phyloP scores from a whole-genome alignment of 805 yeast genomes.

The Blastobotrys mokoenaii region DNA sequence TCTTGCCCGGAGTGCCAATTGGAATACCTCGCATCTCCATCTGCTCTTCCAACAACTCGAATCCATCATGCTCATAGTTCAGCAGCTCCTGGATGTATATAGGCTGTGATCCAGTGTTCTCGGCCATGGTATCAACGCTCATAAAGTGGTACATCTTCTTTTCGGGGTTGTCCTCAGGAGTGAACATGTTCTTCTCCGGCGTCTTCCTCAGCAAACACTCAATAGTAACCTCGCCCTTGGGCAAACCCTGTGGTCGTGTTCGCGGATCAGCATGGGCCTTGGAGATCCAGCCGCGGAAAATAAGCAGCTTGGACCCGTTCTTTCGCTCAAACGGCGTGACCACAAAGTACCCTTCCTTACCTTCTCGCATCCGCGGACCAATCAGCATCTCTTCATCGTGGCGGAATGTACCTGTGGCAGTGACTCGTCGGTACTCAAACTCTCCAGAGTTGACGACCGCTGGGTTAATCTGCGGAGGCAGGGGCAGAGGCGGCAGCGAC shows the following conservation, averaged over 20 bases:
- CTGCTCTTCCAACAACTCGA: slow-evolving; percentile 37
- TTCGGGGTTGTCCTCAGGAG: slow-evolving; percentile 61
- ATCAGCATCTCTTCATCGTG: slow-evolving; percentile 83
- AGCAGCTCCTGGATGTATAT: slow-evolving; percentile 63
- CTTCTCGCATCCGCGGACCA: slow-evolving; percentile 78
- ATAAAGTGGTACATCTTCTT: slow-evolving; percentile 67
- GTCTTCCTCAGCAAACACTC: slow-evolving; percentile 68
- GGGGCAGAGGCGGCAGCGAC: slow-evolving; percentile 59
- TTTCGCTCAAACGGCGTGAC: slow-evolving; percentile 76
- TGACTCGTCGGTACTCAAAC: slow-evolving; percentile 75
- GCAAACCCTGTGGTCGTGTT: slow-evolving; percentile 54
- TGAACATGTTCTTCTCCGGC: slow-evolving; percentile 54
- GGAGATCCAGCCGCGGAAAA: slow-evolving; percentile 89
- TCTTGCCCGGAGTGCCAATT: slow-evolving; percentile 70
- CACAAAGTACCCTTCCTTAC: slow-evolving; percentile 65
- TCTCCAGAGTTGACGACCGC: slow-evolving; percentile 46
- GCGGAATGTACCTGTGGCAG: slow-evolving; percentile 68
- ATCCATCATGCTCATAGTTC: slow-evolving; percentile 36
- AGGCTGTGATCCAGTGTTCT: slow-evolving; percentile 56
- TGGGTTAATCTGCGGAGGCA: slow-evolving; percentile 53
- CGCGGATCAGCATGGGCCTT: slow-evolving; percentile 51
- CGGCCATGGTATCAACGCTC: slow-evolving; percentile 76
- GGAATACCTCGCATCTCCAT: slow-evolving; percentile 82
- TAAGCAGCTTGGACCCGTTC: slow-evolving; percentile 68
- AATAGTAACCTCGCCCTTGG: slow-evolving; percentile 62